Conservation (phyloP, 1,284 basidiomycete genomes). For the Pulchroboletus neoregius region DNA sequence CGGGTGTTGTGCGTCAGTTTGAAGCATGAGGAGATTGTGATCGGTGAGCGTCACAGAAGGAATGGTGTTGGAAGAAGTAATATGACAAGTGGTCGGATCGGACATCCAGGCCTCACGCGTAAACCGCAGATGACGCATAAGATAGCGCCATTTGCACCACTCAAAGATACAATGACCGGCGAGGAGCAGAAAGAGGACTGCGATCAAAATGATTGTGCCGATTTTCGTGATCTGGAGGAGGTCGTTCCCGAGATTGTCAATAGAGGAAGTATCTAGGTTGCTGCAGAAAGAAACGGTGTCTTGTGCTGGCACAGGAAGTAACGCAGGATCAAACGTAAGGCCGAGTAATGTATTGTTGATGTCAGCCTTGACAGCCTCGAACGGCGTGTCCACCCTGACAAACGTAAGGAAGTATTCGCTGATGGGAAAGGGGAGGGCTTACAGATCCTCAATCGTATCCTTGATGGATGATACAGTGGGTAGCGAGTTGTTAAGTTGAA, state of each 20-base stretch:
- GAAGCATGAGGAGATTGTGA: conserved; percentile 73
- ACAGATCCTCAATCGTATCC: conserved; percentile 69
- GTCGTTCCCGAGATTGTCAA: conserved; percentile 79
- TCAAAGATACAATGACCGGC: conserved; percentile 64
- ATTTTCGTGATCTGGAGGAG: conserved; percentile 75
- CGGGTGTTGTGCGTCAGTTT: conserved; percentile 64
- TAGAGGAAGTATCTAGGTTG: conserved; percentile 73
- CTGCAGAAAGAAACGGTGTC: conserved; percentile 67
- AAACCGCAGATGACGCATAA: conserved; percentile 59
- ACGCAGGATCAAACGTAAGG: conserved; percentile 62
- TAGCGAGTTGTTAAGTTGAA: conserved; percentile 74
- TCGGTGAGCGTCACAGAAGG: conserved; percentile 61
- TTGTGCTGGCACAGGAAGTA: conserved; percentile 70
- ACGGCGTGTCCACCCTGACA: conserved; percentile 74
- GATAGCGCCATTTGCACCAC: conserved; percentile 77
- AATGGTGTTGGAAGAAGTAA: conserved; percentile 31
- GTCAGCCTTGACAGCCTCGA: conserved; percentile 79
- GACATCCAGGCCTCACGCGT: conserved; percentile 72
- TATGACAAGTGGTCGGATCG: conserved; percentile 58
- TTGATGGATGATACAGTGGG: conserved; percentile 79
- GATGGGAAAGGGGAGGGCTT: conserved; percentile 29
- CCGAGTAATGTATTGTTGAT: conserved; percentile 83
- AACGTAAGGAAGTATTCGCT: conserved; percentile 14
- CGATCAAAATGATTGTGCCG: conserved; percentile 66
- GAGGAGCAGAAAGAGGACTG: conserved; percentile 59